phyloP scores from a whole-genome alignment of 2,329 filamentous ascomycete genomes.

The Colletotrichum acutatum region DNA sequence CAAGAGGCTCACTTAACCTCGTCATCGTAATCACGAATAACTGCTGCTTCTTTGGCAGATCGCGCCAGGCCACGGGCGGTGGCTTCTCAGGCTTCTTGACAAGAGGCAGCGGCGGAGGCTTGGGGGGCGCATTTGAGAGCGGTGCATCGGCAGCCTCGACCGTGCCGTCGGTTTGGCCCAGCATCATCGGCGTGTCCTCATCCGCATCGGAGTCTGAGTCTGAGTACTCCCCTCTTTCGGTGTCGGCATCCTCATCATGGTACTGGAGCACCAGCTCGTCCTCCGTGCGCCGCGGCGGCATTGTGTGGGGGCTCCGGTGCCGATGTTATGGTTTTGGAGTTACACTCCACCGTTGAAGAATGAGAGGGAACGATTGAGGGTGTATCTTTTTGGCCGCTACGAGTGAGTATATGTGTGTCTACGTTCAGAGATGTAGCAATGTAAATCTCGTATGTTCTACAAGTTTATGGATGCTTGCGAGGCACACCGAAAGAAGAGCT shows the following conservation, averaged over 20 bases:
- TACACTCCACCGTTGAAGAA: background rate
- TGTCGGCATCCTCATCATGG: constrained; percentile 18
- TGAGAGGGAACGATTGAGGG: no score
- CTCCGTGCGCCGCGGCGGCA: constrained; percentile 1
- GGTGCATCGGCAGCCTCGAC: constrained; percentile 12
- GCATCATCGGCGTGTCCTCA: constrained; percentile 13
- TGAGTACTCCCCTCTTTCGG: background rate
- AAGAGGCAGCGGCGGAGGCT: background rate
- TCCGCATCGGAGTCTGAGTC: constrained; percentile 1
- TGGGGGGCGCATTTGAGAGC: background rate
- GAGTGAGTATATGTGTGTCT: background rate
- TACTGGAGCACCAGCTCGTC: constrained; percentile 14
- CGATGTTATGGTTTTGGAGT: background rate
- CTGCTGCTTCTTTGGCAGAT: constrained; percentile 81
- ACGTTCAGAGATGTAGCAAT: background rate
- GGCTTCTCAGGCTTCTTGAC: constrained; percentile 33
- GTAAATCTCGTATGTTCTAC: background rate
- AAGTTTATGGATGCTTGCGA: no score
- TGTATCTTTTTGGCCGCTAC: background rate
- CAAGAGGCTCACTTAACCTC: constrained; percentile 83
- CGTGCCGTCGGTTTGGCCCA: background rate
- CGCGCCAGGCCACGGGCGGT: constrained; percentile 72
- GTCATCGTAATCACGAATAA: constrained; percentile 81
- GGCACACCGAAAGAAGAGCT: background rate
- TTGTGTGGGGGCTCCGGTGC: background rate